phyloP scores from a whole-genome alignment of 2,329 filamentous ascomycete genomes.

The Colletotrichum sp. region DNA sequence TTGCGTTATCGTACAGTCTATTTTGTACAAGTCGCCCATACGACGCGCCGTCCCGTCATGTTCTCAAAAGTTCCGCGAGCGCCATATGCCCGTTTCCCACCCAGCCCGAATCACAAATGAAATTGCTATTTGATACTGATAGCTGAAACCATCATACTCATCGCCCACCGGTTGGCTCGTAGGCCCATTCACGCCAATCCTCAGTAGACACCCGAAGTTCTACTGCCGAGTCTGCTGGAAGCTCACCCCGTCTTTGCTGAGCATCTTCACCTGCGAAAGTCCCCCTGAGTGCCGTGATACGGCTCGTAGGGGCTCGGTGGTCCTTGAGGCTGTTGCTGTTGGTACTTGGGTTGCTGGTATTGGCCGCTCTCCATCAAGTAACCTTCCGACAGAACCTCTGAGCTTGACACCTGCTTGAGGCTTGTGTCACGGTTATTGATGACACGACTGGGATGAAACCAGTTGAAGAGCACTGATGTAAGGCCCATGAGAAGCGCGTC shows the following conservation, averaged over 20 bases:
- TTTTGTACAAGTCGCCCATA: not conserved
- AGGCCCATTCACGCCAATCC: conserved; percentile 1
- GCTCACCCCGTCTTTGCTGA: not conserved
- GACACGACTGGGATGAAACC: conserved; percentile 20
- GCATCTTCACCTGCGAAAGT: not conserved
- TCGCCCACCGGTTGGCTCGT: not conserved
- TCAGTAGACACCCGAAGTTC: not conserved
- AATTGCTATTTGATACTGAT: not conserved
- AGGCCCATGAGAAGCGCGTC: conserved; percentile 40
- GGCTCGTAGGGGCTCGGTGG: not conserved
- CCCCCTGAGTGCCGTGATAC: not conserved
- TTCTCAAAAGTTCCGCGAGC: not conserved
- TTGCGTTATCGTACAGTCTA: not conserved
- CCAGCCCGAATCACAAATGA: not conserved
- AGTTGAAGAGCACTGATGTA: conserved; percentile 24
- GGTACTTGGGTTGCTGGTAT: not conserved
- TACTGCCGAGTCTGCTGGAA: not conserved
- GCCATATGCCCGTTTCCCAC: not conserved
- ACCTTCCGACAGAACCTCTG: not conserved
- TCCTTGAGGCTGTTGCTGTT: not conserved
- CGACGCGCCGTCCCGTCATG: rapidly evolving
- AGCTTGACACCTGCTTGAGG: not conserved
- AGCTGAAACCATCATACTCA: not conserved
- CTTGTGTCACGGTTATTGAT: not conserved
- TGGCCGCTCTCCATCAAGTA: conserved; percentile 15